A percentile compares a stretch with the other conserved stretches of the same genome.
phyloP scores from a whole-genome alignment of 176 grass and related monocot species.

The Eleusine indica region DNA sequence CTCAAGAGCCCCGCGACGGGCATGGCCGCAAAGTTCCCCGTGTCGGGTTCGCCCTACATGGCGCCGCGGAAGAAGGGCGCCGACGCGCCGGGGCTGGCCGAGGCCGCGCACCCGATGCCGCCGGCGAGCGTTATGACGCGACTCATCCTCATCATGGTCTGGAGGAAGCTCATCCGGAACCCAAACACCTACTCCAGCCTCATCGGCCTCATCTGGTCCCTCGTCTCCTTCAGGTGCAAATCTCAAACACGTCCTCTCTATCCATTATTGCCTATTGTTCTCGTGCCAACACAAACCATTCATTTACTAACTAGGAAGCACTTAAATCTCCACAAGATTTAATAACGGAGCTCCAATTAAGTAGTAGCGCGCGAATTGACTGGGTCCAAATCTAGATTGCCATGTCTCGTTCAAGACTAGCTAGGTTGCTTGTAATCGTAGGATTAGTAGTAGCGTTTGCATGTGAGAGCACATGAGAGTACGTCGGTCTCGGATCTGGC shows the following conservation, averaged over 20 bases:
- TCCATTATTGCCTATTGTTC: not conserved
- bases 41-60: slow-evolving; percentile 76
- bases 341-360: not conserved
- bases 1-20: slow-evolving; percentile 54
- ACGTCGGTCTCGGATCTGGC: slow-evolving; percentile 53
- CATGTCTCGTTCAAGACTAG: slow-evolving; percentile 23
- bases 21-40: slow-evolving; percentile 64
- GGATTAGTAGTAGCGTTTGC: slow-evolving; percentile 30
- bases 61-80: slow-evolving; percentile 72
- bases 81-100: slow-evolving; percentile 64
- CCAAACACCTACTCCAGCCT: slow-evolving; percentile 99
- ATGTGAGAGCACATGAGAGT: slow-evolving; percentile 78
- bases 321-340: not conserved
- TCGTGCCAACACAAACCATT: not conserved
- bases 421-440: slow-evolving; percentile 53
- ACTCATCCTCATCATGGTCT: slow-evolving; percentile 99
- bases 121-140: slow-evolving; percentile 96
- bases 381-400: slow-evolving; percentile 41
- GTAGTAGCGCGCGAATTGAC: not conserved
- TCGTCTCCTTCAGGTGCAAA: slow-evolving; percentile 82
- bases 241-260: too few species aligned
- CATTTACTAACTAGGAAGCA: not conserved
- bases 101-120: slow-evolving; percentile 89
- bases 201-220: slow-evolving; percentile 86
- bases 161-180: slow-evolving; percentile 99